A percentile compares a stretch with the other conserved stretches of the same genome.
These are phyloP conservation scores for Hygrophoropsis aurantiaca DNA, from an alignment of 768 basidiomycete species.

Conservation along the genomic window DNA sequence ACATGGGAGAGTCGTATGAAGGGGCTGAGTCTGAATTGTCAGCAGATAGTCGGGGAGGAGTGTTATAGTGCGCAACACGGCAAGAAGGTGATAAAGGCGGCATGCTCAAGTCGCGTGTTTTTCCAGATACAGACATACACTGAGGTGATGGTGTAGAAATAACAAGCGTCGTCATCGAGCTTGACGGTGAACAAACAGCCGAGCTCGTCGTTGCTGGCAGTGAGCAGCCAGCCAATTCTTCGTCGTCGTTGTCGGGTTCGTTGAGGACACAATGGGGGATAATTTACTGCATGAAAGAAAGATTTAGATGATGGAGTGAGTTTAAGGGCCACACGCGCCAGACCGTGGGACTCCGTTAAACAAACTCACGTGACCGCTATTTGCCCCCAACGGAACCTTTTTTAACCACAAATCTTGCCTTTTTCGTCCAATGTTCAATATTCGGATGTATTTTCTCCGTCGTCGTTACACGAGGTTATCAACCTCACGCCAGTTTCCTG, in stretches of 20 bases:
- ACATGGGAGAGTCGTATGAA: conserved; percentile 56
- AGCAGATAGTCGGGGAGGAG: conserved; percentile 31
- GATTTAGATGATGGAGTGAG: conserved; percentile 15
- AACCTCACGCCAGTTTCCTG: neutral
- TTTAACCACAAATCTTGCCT: conserved; percentile 6
- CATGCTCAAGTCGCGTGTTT: conserved; percentile 30
- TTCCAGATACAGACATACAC: conserved; percentile 33
- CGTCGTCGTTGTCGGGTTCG: conserved; percentile 21
- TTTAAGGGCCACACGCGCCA: conserved; percentile 23
- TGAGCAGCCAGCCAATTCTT: conserved; percentile 10
- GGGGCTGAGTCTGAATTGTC: conserved; percentile 18
- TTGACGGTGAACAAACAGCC: neutral
- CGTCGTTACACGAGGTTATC: conserved; percentile 35
- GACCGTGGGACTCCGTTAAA: conserved; percentile 34
- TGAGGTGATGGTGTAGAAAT: conserved; percentile 33
- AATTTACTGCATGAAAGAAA: conserved; percentile 9
- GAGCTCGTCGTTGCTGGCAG: conserved; percentile 9
- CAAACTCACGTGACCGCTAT: conserved; percentile 32
- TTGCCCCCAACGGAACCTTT: conserved; percentile 19
- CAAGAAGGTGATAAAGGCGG: conserved; percentile 32
- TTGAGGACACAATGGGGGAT: conserved; percentile 2
- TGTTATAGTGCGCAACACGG: conserved; percentile 29
- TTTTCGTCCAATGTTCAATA: conserved; percentile 1
- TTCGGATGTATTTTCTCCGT: conserved; percentile 22
- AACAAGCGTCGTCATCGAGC: conserved; percentile 21